phyloP scores from a whole-genome alignment of 257 asterid genomes.

The Rhazya stricta region DNA sequence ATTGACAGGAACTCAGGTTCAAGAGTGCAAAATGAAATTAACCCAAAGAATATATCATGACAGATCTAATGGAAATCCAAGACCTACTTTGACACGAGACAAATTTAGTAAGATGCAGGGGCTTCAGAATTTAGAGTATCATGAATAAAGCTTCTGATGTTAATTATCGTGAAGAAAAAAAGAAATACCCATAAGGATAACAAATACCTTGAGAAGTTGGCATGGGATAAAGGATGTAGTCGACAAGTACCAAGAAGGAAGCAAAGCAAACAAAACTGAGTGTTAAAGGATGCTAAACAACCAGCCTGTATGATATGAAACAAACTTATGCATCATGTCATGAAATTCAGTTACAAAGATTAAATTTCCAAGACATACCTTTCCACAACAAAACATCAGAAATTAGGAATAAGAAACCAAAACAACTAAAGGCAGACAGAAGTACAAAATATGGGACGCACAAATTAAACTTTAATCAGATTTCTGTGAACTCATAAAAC shows the following conservation, averaged over 20 bases:
- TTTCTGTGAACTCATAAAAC: background rate
- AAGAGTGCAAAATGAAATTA: too few species aligned
- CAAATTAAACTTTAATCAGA: background rate
- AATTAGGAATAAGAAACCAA: too few species aligned
- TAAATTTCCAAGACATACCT: background rate
- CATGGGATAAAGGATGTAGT: background rate
- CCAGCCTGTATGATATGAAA: background rate
- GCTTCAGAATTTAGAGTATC: background rate
- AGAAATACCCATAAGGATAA: background rate
- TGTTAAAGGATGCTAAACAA: background rate
- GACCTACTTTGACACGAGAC: background rate
- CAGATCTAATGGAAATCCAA: background rate
- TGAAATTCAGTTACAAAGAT: background rate
- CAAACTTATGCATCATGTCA: background rate
- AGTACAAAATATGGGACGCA: background rate
- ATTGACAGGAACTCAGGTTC: too few species aligned
- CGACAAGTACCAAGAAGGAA: background rate
- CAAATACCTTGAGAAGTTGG: background rate
- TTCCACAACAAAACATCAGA: background rate
- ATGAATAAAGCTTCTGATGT: background rate
- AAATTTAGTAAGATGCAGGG: background rate
- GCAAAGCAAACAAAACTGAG: background rate
- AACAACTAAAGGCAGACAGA: background rate
- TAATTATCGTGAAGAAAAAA: too few species aligned
- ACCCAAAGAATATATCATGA: background rate